Conservation (phyloP, 495 filamentous ascomycete species). For the Cercophora scortea region DNA sequence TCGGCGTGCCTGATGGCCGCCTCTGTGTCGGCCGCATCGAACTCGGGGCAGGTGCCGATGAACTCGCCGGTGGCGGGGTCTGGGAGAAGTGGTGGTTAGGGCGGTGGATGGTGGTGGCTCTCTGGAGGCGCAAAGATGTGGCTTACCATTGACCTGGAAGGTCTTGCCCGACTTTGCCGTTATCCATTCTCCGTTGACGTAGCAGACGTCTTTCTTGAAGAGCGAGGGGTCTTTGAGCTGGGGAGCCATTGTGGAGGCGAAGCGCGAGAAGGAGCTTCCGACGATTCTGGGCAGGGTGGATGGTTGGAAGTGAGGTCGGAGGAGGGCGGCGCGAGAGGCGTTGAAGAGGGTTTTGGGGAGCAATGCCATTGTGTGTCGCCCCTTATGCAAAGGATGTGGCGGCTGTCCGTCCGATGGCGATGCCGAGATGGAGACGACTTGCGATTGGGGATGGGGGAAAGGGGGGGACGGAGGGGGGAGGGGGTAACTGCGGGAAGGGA, state of each 20-base stretch:
- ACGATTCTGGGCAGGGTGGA: slow-evolving; percentile 24
- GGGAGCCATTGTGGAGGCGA: slow-evolving; percentile 33
- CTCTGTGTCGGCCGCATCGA: slow-evolving; percentile 64
- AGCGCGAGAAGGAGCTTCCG: slow-evolving; percentile 15
- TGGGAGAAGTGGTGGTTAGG: slow-evolving; percentile 14
- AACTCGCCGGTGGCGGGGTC: slow-evolving; percentile 74
- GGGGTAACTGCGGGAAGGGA: no score
- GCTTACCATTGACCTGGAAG: slow-evolving; percentile 65
- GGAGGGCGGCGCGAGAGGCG: slow-evolving; percentile 16
- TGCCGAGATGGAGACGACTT: no score
- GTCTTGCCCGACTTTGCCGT: slow-evolving; percentile 66
- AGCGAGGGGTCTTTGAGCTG: slow-evolving; percentile 75
- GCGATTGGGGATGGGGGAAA: no score
- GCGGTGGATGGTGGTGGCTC: neutral
- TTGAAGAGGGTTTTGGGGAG: slow-evolving; percentile 29
- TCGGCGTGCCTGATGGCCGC: slow-evolving; percentile 70
- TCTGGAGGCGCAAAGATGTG: neutral
- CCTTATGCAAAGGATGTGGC: no score
- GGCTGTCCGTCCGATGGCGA: no score
- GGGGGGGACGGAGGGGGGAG: no score
- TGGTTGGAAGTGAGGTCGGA: slow-evolving; percentile 28
- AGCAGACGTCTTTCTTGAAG: slow-evolving; percentile 68
- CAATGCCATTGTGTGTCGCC: slow-evolving; percentile 8
- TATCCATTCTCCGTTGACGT: slow-evolving; percentile 83
- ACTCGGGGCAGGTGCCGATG: slow-evolving; percentile 80